phyloP scores from a whole-genome alignment of 2,329 filamentous ascomycete species.

The Beauveria caledonica region DNA sequence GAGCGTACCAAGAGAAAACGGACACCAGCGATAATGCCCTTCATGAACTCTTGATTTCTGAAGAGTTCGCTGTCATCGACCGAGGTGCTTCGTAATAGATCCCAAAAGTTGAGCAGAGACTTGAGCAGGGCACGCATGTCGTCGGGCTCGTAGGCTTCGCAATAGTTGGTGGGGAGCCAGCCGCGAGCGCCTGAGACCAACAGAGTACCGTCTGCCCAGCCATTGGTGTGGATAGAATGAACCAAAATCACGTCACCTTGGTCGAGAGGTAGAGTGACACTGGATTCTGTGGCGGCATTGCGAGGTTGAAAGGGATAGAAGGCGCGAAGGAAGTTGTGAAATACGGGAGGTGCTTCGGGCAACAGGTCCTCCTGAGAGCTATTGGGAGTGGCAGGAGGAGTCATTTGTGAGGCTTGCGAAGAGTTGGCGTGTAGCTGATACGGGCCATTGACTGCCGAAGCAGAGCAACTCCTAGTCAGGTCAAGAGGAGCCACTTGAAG shows the following conservation, averaged over 20 bases:
- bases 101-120: constrained; percentile 86
- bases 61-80: constrained; percentile 72
- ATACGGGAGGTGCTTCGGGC: constrained; percentile 51
- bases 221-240: constrained; percentile 95
- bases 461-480: constrained; percentile 36
- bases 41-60: constrained; percentile 86
- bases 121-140: constrained; percentile 79
- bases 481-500: constrained; percentile 53
- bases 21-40: constrained; percentile 87
- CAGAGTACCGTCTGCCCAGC: constrained; percentile 94
- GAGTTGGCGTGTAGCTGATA: constrained; percentile 24
- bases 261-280: constrained; percentile 79
- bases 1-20: constrained; percentile 73
- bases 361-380: constrained; percentile 53
- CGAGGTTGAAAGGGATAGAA: constrained; percentile 87
- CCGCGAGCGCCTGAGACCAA: constrained; percentile 78
- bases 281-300: constrained; percentile 68
- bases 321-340: constrained; percentile 90
- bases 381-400: constrained; percentile 68
- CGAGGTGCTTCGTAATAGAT: constrained; percentile 70
- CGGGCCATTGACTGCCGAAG: constrained; percentile 22
- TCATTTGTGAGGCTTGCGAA: constrained; percentile 55
- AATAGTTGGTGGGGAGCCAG: constrained; percentile 98
- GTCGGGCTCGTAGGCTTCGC: constrained; percentile 85
- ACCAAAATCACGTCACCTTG: constrained; percentile 90